phyloP scores from a whole-genome alignment of 495 filamentous ascomycete species.

The Cladorrhinum samala region DNA sequence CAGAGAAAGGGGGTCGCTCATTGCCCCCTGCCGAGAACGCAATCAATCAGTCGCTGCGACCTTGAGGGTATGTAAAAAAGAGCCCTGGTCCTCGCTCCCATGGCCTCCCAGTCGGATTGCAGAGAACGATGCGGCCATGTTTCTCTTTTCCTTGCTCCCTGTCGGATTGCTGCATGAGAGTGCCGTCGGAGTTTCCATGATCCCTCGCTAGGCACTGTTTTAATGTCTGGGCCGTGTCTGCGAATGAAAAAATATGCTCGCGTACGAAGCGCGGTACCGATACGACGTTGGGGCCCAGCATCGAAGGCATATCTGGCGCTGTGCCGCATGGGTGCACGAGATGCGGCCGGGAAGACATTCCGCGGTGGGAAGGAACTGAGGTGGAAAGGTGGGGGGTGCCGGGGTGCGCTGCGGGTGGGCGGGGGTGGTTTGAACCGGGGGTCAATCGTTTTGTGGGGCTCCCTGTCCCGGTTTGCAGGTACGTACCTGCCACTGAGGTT shows the following conservation, averaged over 20 bases:
- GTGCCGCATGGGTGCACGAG: not conserved
- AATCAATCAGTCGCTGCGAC: no score
- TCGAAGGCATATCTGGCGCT: not conserved
- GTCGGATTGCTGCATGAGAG: not conserved
- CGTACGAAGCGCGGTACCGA: not conserved
- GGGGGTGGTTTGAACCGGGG: not conserved
- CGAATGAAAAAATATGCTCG: no score
- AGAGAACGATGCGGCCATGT: no score
- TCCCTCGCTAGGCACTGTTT: not conserved
- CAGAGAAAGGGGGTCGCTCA: no score
- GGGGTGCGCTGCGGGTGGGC: not conserved
- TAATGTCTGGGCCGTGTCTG: no score
- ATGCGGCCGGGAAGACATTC: not conserved
- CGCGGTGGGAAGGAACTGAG: not conserved
- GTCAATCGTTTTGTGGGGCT: no score
- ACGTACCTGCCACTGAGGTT: not conserved
- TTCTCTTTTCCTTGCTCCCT: not conserved
- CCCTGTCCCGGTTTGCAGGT: no score
- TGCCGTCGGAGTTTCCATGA: conserved; percentile 1
- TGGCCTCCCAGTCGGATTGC: no score
- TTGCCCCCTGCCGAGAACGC: no score
- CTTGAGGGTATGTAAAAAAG: no score
- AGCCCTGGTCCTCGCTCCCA: no score
- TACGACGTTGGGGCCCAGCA: not conserved
- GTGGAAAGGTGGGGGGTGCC: no score